A percentile compares a stretch with the other conserved stretches of the same genome.
These are phyloP conservation scores for Acer campestre DNA, from an alignment of 345 rosid genomes.

Conservation along the genomic window DNA sequence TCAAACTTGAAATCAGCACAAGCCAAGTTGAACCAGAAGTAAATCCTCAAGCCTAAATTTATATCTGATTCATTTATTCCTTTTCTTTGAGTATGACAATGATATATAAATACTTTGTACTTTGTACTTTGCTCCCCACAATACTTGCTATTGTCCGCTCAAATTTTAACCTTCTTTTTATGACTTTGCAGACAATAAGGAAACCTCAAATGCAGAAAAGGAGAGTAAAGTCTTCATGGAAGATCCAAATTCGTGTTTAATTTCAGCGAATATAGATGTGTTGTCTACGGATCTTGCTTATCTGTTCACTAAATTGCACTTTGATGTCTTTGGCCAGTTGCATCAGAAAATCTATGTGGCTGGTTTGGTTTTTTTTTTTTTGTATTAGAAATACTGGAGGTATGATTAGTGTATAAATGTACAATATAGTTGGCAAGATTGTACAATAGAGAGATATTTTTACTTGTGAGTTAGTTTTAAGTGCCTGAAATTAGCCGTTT, in stretches of 20 bases:
- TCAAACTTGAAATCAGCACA: background rate
- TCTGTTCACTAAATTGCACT: background rate
- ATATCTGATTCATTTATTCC: conserved; percentile 4
- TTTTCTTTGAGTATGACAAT: background rate
- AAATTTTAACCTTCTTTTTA: background rate
- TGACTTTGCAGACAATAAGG: conserved; percentile 1
- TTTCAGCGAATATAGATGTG: conserved; percentile 5
- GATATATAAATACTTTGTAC: background rate
- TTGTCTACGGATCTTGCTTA: background rate
- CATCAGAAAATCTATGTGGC: background rate
- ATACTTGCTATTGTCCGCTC: background rate
- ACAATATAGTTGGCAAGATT: background rate
- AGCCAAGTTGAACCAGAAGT: conserved; percentile 4
- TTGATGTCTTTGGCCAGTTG: background rate
- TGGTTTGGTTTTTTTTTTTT: background rate
- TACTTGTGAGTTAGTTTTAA: background rate
- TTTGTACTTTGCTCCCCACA: background rate
- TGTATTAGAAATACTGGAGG: background rate
- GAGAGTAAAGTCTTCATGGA: background rate
- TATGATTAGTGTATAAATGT: background rate
- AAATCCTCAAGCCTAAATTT: background rate
- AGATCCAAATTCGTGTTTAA: background rate
- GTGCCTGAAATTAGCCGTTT: background rate
- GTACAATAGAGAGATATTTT: background rate
- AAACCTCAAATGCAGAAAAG: background rate